These are phyloP conservation scores for Gracilaria domingensis DNA, from an alignment of 23 red algal genomes.

Conservation along the genomic window DNA sequence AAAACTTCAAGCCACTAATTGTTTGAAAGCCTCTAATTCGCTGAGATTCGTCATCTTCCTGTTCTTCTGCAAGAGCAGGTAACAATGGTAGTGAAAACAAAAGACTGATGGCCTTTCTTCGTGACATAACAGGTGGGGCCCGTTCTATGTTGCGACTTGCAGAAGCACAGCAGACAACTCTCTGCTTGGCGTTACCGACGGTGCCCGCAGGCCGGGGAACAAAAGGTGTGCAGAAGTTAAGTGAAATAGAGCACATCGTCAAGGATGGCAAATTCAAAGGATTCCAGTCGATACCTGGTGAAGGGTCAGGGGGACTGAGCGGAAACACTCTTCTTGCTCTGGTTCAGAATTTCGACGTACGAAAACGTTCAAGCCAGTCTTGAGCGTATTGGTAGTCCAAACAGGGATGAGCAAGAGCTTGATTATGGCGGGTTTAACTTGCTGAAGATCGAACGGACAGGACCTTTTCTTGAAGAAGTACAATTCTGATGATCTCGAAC, in stretches of 20 bases:
- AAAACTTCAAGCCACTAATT: slow-evolving; percentile 71
- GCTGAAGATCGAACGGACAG: too few species aligned
- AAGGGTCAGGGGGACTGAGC: not conserved
- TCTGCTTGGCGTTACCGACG: not conserved
- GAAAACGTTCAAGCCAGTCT: too few species aligned
- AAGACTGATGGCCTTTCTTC: slow-evolving; percentile 2
- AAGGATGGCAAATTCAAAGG: too few species aligned
- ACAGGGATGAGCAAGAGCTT: too few species aligned
- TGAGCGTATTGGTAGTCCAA: too few species aligned
- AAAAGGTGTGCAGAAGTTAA: slow-evolving; percentile 1
- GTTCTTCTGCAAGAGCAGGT: not conserved
- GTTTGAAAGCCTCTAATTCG: slow-evolving; percentile 57
- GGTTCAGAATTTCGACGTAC: not conserved
- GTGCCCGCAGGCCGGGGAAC: not conserved
- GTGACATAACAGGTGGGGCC: not conserved
- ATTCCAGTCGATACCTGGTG: not conserved
- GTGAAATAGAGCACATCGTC: not conserved
- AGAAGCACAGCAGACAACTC: not conserved
- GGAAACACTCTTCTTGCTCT: not conserved
- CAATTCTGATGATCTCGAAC: too few species aligned
- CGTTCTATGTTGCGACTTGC: not conserved
- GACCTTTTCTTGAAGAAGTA: too few species aligned
- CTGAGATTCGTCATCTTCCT: not conserved
- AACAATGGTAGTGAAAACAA: slow-evolving; percentile 7
- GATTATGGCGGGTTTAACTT: too few species aligned